Evolutionary conservation across 2,329 filamentous ascomycete genomes (phyloP).

Genomic region (Pseudocercospora crystallina): DNA sequence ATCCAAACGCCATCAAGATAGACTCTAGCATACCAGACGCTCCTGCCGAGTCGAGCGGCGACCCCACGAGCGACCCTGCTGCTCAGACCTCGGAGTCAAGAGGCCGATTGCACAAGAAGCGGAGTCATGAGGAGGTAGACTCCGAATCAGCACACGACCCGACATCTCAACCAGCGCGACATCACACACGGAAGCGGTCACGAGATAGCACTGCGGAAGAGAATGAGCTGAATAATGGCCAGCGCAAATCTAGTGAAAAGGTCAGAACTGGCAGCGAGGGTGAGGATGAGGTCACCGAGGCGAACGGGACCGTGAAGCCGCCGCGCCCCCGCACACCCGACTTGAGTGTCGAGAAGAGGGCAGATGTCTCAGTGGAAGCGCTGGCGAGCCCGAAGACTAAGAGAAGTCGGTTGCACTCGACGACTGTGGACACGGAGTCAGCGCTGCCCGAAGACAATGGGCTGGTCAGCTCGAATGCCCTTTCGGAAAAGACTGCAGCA

Average conservation of each 20-base stretch:
- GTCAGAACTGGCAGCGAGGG: conserved; percentile 29
- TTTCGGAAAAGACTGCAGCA: conserved; percentile 14
- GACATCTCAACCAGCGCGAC: conserved; percentile 37
- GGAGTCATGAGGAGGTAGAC: conserved; percentile 48
- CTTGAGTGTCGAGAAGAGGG: conserved; percentile 12
- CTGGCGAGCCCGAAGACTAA: conserved; percentile 51
- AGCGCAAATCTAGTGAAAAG: conserved; percentile 36
- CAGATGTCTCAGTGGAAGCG: conserved; percentile 21
- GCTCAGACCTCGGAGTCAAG: conserved; percentile 19
- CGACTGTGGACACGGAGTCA: conserved; percentile 31
- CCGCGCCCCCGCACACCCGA: conserved; percentile 26
- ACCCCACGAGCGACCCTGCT: conserved; percentile 26
- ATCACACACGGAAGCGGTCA: conserved; percentile 49
- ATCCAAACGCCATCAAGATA: conserved; percentile 8
- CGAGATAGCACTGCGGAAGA: conserved; percentile 43
- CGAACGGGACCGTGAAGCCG: conserved; percentile 28
- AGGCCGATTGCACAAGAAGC: conserved; percentile 42
- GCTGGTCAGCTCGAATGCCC: not conserved
- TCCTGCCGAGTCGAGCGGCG: not conserved
- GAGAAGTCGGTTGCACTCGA: conserved; percentile 40
- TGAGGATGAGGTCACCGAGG: conserved; percentile 24
- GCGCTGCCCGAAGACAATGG: conserved; percentile 8
- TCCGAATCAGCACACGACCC: conserved; percentile 36
- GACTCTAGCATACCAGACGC: conserved; percentile 31
- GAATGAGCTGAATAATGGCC: conserved; percentile 33